Evolutionary conservation across 345 rosid species (phyloP).

Genomic region (Tarenaya hassleriana): DNA sequence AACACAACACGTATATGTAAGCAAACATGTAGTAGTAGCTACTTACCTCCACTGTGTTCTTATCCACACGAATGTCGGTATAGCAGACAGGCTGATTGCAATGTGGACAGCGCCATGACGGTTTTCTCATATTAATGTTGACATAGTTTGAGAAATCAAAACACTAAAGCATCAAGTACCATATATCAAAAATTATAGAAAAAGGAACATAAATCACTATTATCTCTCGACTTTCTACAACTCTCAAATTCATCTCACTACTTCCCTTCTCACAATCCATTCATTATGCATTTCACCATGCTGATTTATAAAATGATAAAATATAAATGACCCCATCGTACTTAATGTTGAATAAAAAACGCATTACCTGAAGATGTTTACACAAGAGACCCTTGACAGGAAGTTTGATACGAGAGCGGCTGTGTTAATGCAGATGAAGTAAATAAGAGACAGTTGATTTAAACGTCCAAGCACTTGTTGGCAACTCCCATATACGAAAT

Average conservation of each 20-base stretch:
- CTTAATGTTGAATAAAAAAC: neutral
- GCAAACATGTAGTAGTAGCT: slow-evolving; percentile 5
- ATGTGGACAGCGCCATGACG: slow-evolving; percentile 97
- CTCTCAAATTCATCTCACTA: neutral
- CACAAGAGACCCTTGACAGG: slow-evolving; percentile 88
- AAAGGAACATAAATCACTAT: slow-evolving; percentile 9
- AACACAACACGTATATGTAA: neutral
- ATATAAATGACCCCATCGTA: too few species aligned
- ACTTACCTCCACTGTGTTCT: slow-evolving; percentile 81
- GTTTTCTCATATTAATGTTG: slow-evolving; percentile 70
- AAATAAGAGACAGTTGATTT: neutral
- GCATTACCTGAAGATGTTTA: slow-evolving; percentile 86
- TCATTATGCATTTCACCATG: too few species aligned
- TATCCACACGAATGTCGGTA: slow-evolving; percentile 69
- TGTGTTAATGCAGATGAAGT: slow-evolving; percentile 28
- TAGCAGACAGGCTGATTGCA: slow-evolving; percentile 79
- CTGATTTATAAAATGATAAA: too few species aligned
- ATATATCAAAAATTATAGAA: slow-evolving; percentile 7
- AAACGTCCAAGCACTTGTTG: too few species aligned
- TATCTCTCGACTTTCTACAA: neutral
- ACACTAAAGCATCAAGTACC: slow-evolving; percentile 44
- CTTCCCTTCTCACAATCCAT: too few species aligned
- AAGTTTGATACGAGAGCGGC: slow-evolving; percentile 57
- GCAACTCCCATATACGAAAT: too few species aligned
- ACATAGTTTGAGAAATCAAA: slow-evolving; percentile 76